phyloP scores from a whole-genome alignment of 352 stramenopile species.

The Phytopythium cucurbitacearum region DNA sequence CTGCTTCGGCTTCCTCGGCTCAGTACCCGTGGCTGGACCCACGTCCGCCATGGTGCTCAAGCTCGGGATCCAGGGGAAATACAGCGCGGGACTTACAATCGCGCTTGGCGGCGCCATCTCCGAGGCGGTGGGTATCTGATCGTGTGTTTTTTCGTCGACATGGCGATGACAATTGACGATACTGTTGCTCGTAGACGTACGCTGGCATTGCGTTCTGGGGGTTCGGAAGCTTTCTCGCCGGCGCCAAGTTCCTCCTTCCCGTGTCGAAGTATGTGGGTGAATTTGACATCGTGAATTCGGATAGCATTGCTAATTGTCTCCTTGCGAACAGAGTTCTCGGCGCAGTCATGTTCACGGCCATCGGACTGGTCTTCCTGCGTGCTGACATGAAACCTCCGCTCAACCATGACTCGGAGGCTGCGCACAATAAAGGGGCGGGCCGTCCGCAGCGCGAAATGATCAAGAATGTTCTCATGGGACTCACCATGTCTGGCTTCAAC shows the following conservation, averaged over 20 bases:
- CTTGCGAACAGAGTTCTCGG: slow-evolving; percentile 53
- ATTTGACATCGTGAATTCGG: background rate
- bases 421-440: slow-evolving; percentile 43
- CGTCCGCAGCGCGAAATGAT: slow-evolving; percentile 59
- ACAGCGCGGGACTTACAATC: slow-evolving; percentile 72
- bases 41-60: slow-evolving; percentile 88
- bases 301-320: background rate
- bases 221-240: slow-evolving; percentile 85
- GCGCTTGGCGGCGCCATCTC: slow-evolving; percentile 79
- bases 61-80: slow-evolving; percentile 85
- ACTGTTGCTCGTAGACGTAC: slow-evolving; percentile 53
- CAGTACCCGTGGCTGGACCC: slow-evolving; percentile 74
- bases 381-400: slow-evolving; percentile 77
- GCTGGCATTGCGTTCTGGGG: slow-evolving; percentile 87
- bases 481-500: slow-evolving; percentile 89
- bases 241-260: slow-evolving; percentile 76
- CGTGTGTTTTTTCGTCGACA: background rate
- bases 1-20: slow-evolving; percentile 83
- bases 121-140: slow-evolving; percentile 48
- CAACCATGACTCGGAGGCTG: slow-evolving; percentile 46
- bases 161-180: slow-evolving; percentile 1
- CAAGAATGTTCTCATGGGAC: slow-evolving; percentile 79
- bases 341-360: slow-evolving; percentile 81
- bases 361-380: slow-evolving; percentile 77
- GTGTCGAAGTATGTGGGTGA: slow-evolving; percentile 69